Percentiles rank a stretch among this genome's conserved stretches.
These are phyloP conservation scores for Phytophthora citricola DNA, from an alignment of 352 stramenopile species.

Conservation along the genomic window DNA sequence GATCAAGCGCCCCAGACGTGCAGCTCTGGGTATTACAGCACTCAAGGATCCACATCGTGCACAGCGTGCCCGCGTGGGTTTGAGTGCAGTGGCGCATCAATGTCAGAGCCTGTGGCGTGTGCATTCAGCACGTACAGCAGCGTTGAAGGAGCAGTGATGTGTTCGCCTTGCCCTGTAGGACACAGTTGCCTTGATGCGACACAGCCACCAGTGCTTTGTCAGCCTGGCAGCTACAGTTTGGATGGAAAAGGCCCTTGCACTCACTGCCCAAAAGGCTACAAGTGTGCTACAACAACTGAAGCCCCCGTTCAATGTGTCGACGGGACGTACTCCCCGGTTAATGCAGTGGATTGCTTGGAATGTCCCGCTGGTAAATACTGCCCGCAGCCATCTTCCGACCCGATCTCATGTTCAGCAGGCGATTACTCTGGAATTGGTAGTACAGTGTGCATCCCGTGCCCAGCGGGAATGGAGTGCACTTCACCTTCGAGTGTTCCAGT, in stretches of 20 bases:
- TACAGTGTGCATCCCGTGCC: constrained; percentile 51
- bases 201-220: constrained; percentile 44
- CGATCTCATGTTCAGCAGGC: constrained; percentile 44
- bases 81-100: constrained; percentile 34
- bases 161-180: constrained; percentile 57
- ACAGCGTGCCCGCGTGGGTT: constrained; percentile 43
- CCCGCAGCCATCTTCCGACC: constrained; percentile 47
- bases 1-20: constrained; percentile 24
- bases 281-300: constrained; percentile 45
- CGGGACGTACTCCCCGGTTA: constrained; percentile 39
- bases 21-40: constrained; percentile 32
- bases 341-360: constrained; percentile 46
- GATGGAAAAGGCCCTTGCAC: constrained; percentile 52
- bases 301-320: constrained; percentile 39
- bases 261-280: constrained; percentile 55
- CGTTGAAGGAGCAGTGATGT: constrained; percentile 20
- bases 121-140: constrained; percentile 37
- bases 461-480: constrained; percentile 60
- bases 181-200: constrained; percentile 60
- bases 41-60: constrained; percentile 31
- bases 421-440: constrained; percentile 52
- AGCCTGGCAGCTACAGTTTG: constrained; percentile 55
- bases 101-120: constrained; percentile 31
- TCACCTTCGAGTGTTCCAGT: constrained; percentile 39
- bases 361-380: constrained; percentile 57